Base-by-base conservation (phyloP, 129 eudicot species). In the Escallonia rubra region DNA sequence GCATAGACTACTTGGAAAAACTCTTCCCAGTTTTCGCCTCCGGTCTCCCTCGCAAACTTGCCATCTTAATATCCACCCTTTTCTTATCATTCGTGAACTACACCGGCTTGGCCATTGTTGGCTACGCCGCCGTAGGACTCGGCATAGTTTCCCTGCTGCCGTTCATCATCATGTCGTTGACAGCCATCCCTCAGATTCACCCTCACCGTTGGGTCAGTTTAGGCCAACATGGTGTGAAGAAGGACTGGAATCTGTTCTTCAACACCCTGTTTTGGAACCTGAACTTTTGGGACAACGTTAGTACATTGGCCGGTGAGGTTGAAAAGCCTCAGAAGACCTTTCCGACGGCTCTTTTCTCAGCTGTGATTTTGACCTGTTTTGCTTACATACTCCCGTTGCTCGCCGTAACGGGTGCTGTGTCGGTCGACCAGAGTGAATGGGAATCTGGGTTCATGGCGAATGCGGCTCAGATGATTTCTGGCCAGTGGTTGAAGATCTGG, bases 261-360 rank as follows among this genome's bases (percentile, higher is more conserved):
- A 80, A 84, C 14, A 67, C 74, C 23, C 79, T 84, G 40, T 84
- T 80, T 10, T 80, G 90, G 86, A 84, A 84, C 54, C 49, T 84
- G 9, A 84, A 84, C 57, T 84, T 77, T 42, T 84, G 90, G 90
- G 90, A 84, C 41, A 77, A 72, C 2, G 86, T 84, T 1, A 84
- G 90, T 51, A 84, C 90, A 2, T 78, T 80, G 90, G 90, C 90
- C 3, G 90, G 90, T 2, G 90, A 84, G 71, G 86, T 84, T 4
- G 77, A 80, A 7, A 74, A 80, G 13, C 90, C 90, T 0, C 71
- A 69, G 15, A 84, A 72, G 42, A 84, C 83, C 0, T 84, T 84
- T 56, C 86, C 83, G 2, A 0, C 15, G 0, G 83, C 90, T 0
- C 70, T 84, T 3, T 61, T 84, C 6, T 74, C 3, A 14, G 73